phyloP scores from a whole-genome alignment of 495 filamentous ascomycete species.

The Thermothielavioides terrestris region DNA sequence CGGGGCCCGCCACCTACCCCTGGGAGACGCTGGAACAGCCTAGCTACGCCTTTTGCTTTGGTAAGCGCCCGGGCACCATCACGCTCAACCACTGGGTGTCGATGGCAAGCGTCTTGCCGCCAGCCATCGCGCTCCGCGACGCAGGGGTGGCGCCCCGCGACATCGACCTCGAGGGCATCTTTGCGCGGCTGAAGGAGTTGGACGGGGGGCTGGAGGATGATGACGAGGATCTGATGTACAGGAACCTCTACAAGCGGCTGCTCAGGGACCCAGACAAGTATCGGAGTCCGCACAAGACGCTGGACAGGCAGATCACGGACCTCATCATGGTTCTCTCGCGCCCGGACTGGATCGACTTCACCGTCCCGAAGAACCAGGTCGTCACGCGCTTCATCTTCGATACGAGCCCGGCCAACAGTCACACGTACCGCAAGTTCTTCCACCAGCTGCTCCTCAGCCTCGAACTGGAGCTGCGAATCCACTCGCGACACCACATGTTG shows the following conservation, averaged over 20 bases:
- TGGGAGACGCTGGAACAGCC: slow-evolving; percentile 62
- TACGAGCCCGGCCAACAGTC: slow-evolving; percentile 35
- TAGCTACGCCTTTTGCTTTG: slow-evolving; percentile 52
- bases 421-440: slow-evolving; percentile 53
- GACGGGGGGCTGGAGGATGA: slow-evolving; percentile 51
- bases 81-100: slow-evolving; percentile 52
- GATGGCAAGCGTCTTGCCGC: slow-evolving; percentile 39
- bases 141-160: slow-evolving; percentile 44
- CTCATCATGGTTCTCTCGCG: slow-evolving; percentile 55
- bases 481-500: slow-evolving; percentile 43
- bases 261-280: slow-evolving; percentile 45
- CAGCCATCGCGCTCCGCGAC: slow-evolving; percentile 42
- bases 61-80: slow-evolving; percentile 48
- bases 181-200: slow-evolving; percentile 47
- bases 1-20: slow-evolving; percentile 34
- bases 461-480: slow-evolving; percentile 57
- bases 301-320: slow-evolving; percentile 60
- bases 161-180: slow-evolving; percentile 42
- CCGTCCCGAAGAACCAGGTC: slow-evolving; percentile 52
- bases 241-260: slow-evolving; percentile 42
- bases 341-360: slow-evolving; percentile 61
- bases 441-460: slow-evolving; percentile 62
- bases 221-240: slow-evolving; percentile 45
- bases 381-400: slow-evolving; percentile 44
- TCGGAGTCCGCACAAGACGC: slow-evolving; percentile 42